These are phyloP conservation scores for Aspergillus homomorphus DNA, from an alignment of 495 filamentous ascomycete species.

Conservation along the genomic window DNA sequence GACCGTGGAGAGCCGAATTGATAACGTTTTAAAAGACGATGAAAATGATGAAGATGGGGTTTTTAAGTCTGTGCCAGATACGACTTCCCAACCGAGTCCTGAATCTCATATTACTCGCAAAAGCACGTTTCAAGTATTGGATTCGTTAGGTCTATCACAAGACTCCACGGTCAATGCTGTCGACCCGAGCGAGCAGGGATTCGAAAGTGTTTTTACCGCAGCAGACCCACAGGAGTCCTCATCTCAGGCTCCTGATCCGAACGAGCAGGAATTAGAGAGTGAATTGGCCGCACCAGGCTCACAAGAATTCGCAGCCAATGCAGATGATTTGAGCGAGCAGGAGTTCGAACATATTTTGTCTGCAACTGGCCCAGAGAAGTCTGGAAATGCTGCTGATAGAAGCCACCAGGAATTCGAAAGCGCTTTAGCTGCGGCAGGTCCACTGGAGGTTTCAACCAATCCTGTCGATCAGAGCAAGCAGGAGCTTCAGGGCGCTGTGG, in stretches of 20 bases:
- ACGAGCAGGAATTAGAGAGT: no score
- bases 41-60: conserved; percentile 40
- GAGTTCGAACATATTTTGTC: no score
- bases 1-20: conserved; percentile 19
- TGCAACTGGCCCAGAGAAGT: no score
- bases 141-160: conserved; percentile 26
- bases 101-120: conserved; percentile 38
- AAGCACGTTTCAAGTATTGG: conserved; percentile 42
- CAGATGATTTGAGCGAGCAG: no score
- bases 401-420: neutral
- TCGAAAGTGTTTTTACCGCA: conserved; percentile 18
- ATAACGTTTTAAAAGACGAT: conserved; percentile 36
- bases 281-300: no score
- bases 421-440: conserved; percentile 28
- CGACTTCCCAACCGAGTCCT: conserved; percentile 9
- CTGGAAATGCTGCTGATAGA: neutral
- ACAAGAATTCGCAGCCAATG: no score
- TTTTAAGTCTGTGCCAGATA: conserved; percentile 29
- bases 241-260: no score
- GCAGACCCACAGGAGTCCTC: neutral
- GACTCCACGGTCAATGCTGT: conserved; percentile 33
- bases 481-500: neutral
- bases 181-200: conserved; percentile 31
- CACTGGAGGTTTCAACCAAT: neutral
- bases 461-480: neutral